Evolutionary conservation across 768 basidiomycete genomes (phyloP).

Genomic region (Coprinopsis sp.): DNA sequence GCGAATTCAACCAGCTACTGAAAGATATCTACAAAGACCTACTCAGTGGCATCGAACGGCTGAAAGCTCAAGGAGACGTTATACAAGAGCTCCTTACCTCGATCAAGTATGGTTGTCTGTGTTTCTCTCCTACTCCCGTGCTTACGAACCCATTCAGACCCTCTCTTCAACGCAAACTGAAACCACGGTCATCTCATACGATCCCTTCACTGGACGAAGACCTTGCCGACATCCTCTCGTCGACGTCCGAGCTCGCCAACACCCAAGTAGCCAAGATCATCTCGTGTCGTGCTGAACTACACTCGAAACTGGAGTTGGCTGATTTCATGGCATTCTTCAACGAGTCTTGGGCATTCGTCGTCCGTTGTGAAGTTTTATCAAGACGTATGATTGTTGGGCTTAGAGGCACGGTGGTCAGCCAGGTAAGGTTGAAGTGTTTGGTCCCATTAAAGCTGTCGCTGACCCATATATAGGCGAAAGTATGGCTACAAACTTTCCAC

Average conservation of each 20-base stretch:
- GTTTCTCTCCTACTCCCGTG: conserved; percentile 2
- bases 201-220: conserved; percentile 55
- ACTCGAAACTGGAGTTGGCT: conserved; percentile 63
- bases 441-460: background rate
- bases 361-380: conserved; percentile 81
- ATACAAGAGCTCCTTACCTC: conserved; percentile 56
- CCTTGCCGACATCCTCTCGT: conserved; percentile 68
- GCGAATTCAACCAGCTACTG: conserved; percentile 61
- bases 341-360: conserved; percentile 85
- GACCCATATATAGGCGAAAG: conserved; percentile 58
- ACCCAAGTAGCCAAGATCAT: conserved; percentile 78
- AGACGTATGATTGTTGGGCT: conserved; percentile 91
- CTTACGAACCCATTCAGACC: conserved; percentile 4
- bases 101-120: conserved; percentile 25
- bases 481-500: conserved; percentile 85
- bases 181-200: conserved; percentile 15
- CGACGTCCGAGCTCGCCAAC: conserved; percentile 83
- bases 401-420: conserved; percentile 78
- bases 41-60: conserved; percentile 60
- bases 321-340: conserved; percentile 82
- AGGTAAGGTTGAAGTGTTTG: conserved; percentile 40
- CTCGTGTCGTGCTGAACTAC: conserved; percentile 70
- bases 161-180: background rate
- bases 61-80: conserved; percentile 56
- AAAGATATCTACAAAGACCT: conserved; percentile 57